phyloP scores from a whole-genome alignment of 495 filamentous ascomycete species.

The Hyaloscypha hepaticicola region DNA sequence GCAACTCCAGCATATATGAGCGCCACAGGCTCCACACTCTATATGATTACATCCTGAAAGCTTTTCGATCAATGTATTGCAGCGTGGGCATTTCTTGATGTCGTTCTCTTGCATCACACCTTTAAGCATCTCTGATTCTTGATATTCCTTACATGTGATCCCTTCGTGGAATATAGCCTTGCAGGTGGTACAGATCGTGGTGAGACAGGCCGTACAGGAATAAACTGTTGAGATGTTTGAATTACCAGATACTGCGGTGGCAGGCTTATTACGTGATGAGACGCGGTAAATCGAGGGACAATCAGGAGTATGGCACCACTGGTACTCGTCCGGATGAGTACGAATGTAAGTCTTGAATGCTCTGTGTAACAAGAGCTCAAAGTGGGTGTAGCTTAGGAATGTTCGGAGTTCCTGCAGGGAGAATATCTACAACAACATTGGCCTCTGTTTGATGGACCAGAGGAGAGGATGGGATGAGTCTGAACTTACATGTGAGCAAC shows the following conservation, averaged over 20 bases:
- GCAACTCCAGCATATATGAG: no score
- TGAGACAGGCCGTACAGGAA: not conserved
- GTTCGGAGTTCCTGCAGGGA: not conserved
- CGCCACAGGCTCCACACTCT: no score
- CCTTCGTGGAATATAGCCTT: no score
- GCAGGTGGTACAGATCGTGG: no score
- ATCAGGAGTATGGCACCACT: conserved; percentile 1
- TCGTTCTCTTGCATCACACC: no score
- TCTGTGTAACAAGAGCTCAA: not conserved
- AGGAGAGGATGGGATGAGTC: not conserved
- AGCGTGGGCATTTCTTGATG: no score
- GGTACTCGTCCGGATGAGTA: not conserved
- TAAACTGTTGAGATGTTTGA: not conserved
- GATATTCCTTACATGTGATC: no score
- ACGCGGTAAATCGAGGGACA: not conserved
- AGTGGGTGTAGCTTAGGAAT: not conserved
- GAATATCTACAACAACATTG: conserved; percentile 28
- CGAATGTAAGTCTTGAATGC: not conserved
- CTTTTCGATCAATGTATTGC: no score
- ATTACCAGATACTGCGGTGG: not conserved
- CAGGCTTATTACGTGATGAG: not conserved
- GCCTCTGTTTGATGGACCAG: no score
- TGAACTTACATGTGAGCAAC: not conserved
- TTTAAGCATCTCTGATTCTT: no score
- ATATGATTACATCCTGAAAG: no score